Evolutionary conservation across 2,329 filamentous ascomycete species (phyloP).

Genomic region (Didymella glomerata): DNA sequence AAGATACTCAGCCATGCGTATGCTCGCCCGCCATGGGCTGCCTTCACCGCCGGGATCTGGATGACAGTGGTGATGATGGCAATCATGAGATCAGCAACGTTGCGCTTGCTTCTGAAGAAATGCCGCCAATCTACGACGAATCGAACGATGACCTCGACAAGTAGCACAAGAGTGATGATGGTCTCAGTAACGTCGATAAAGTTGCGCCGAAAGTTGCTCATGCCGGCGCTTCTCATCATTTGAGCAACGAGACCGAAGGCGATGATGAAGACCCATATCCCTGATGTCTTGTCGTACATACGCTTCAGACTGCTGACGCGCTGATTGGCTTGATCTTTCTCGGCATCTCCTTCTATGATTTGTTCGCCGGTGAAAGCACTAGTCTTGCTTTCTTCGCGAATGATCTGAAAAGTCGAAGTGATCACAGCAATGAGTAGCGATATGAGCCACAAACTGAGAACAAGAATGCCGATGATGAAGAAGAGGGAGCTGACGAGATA

Average conservation of each 20-base stretch:
- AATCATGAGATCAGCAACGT: slow-evolving; percentile 81
- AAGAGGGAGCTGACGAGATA: slow-evolving; percentile 86
- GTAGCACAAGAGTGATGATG: slow-evolving; percentile 77
- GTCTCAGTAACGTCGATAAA: slow-evolving; percentile 79
- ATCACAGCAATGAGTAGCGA: slow-evolving; percentile 96
- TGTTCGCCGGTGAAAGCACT: slow-evolving; percentile 89
- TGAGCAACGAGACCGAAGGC: slow-evolving; percentile 81
- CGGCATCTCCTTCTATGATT: slow-evolving; percentile 50
- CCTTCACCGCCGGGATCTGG: slow-evolving; percentile 79
- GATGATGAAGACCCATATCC: slow-evolving; percentile 84
- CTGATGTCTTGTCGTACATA: slow-evolving; percentile 75
- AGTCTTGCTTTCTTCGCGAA: slow-evolving; percentile 91
- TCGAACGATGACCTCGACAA: slow-evolving; percentile 83
- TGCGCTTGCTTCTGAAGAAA: slow-evolving; percentile 77
- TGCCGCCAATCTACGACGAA: slow-evolving; percentile 80
- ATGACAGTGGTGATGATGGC: slow-evolving; percentile 86
- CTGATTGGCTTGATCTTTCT: slow-evolving; percentile 49
- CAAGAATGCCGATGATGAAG: slow-evolving; percentile 76
- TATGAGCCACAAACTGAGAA: slow-evolving; percentile 95
- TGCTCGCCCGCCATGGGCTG: slow-evolving; percentile 65
- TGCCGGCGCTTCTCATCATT: slow-evolving; percentile 76
- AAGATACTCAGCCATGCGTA: slow-evolving; percentile 94
- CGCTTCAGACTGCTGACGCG: slow-evolving; percentile 67
- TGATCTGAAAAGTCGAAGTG: slow-evolving; percentile 97
- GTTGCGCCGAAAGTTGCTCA: slow-evolving; percentile 66